phyloP scores from a whole-genome alignment of 2,329 filamentous ascomycete genomes.

The Myriosclerotinia scirpicola region DNA sequence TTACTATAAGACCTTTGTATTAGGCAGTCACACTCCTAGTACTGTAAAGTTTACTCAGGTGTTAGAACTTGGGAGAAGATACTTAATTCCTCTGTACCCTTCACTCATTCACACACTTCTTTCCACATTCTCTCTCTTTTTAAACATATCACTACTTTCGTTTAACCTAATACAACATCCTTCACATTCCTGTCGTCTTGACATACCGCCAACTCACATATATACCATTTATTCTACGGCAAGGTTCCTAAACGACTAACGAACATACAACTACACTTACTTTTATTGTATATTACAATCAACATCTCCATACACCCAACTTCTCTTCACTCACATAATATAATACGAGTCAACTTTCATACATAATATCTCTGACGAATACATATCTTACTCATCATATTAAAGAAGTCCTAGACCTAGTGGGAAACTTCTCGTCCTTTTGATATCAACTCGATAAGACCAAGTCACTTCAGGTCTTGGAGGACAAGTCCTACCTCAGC shows the following conservation, averaged over 20 bases:
- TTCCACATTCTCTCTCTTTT: conserved; percentile 18
- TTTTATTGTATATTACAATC: background rate
- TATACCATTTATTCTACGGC: conserved; percentile 12
- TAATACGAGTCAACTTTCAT: background rate
- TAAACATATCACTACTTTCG: conserved; percentile 11
- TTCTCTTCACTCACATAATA: background rate
- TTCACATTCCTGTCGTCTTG: conserved; percentile 20
- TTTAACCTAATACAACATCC: conserved; percentile 8
- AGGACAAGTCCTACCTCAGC: conserved; percentile 6
- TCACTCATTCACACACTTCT: background rate
- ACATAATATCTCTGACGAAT: background rate
- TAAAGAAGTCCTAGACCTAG: conserved; percentile 8
- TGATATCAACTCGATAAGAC: conserved; percentile 12
- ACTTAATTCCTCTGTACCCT: conserved; percentile 23
- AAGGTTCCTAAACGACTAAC: conserved; percentile 14
- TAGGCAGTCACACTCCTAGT: conserved; percentile 23
- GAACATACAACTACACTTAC: background rate
- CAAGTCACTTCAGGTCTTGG: conserved; percentile 7
- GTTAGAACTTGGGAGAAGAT: conserved; percentile 1
- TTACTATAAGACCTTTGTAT: conserved; percentile 8
- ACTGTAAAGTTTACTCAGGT: conserved; percentile 11
- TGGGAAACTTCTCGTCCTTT: conserved; percentile 12
- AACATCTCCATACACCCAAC: background rate
- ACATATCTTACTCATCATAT: background rate
- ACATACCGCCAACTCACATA: background rate